Evolutionary conservation across 2,329 filamentous ascomycete species (phyloP), one percentile per base, ranked within the genome.

Genomic region (Zymoseptoria ardabiliae): DNA sequence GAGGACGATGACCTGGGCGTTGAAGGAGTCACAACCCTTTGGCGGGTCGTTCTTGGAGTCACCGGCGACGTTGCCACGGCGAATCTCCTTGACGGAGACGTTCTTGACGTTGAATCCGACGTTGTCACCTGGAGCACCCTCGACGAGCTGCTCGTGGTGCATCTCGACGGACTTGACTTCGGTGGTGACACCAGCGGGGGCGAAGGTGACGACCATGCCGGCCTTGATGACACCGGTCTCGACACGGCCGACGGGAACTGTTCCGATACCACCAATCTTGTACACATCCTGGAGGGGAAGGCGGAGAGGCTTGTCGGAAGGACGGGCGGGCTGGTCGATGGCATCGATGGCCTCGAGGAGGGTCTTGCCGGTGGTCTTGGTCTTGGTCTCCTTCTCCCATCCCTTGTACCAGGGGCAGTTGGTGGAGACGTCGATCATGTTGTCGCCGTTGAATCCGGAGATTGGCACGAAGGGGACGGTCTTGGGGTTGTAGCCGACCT

Each of bases 31-130:
- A 76, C 85, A 86, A 75, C 85, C 94, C 78, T 82, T 78, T 69
- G 94, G 91, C 74, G 94, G 94, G 84, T 99, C 94, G 85, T 96
- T 95, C 92, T 99, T 99, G 87, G 90, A 93, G 91, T 99, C 94
- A 91, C 91, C 91, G 75, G 90, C 90, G 74, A 99, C 94, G 88
- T 99, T 97, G 78, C 94, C 94, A 96, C 94, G 94, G 82, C 94
- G 94, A 78, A 99, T 96, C 81, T 99, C 94, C 92, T 99, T 99
- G 84, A 99, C 94, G 81, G 94, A 97, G 76, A 99, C 94, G 94
- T 99, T 99, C 92, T 99, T 99, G 84, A 99, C 93, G 90, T 99
- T 99, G 92, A 99, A 99, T 75, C 94, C 94, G 80, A 99, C 94
- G 86, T 99, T 99, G 90, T 99, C 94, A 88, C 94, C 94, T 77